These are phyloP conservation scores for Gigaspora rosea DNA, from an alignment of 192 early-diverging fungal species.

Conservation along the genomic window DNA sequence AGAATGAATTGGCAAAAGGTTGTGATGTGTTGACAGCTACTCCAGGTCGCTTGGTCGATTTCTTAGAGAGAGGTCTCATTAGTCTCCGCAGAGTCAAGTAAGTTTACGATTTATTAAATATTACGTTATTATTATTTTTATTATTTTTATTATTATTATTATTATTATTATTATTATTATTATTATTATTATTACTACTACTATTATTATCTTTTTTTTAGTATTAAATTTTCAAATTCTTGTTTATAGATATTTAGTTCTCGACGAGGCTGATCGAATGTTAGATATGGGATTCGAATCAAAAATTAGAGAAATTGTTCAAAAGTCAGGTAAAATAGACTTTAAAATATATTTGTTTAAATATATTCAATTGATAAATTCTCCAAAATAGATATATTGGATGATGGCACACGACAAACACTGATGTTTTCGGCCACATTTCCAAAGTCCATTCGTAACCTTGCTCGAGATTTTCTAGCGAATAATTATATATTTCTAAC, in stretches of 20 bases:
- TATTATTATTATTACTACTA: neutral
- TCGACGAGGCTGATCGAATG: conserved; percentile 93
- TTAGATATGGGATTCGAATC: conserved; percentile 99
- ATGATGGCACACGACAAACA: conserved; percentile 75
- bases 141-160: neutral
- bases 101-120: conserved; percentile 41
- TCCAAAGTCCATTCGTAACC: conserved; percentile 85
- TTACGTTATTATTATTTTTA: neutral
- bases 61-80: conserved; percentile 81
- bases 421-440: conserved; percentile 99
- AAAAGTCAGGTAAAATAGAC: conserved; percentile 37
- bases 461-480: conserved; percentile 90
- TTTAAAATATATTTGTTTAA: neutral
- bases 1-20: conserved; percentile 76
- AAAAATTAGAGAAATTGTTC: conserved; percentile 86
- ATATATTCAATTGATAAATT: neutral
- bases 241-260: conserved; percentile 53
- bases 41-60: conserved; percentile 90
- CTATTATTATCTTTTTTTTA: conserved; percentile 11
- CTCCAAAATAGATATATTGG: conserved; percentile 67
- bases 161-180: too few relatives aligned
- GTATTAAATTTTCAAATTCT: neutral
- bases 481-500: conserved; percentile 76
- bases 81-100: conserved; percentile 74
- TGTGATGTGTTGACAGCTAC: conserved; percentile 94